A percentile compares a stretch with the other conserved stretches of the same genome.
phyloP scores from a whole-genome alignment of 805 yeast genomes.

The Cyberlindnera mycetangii region DNA sequence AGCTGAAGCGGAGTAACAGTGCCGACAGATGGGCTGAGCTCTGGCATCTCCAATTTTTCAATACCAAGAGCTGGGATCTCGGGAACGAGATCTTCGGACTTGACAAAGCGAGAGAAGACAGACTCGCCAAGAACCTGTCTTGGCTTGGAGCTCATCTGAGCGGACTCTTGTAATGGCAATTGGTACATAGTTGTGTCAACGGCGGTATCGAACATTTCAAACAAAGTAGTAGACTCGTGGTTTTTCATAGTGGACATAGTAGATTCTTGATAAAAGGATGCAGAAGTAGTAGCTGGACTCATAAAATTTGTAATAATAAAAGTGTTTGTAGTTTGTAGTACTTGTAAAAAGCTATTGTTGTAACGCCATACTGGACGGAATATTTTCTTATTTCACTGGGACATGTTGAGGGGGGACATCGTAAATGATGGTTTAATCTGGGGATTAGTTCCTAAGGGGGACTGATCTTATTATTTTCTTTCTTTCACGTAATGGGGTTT shows the following conservation, averaged over 20 bases:
- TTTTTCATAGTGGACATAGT: constrained; percentile 9
- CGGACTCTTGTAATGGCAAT: constrained; percentile 7
- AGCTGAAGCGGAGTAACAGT: constrained; percentile 50
- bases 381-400: constrained; percentile 20
- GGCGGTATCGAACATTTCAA: constrained; percentile 27
- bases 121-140: constrained; percentile 30
- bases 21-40: constrained; percentile 27
- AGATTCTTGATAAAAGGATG: constrained; percentile 7
- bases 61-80: constrained; percentile 24
- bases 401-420: constrained; percentile 23
- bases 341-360: no score
- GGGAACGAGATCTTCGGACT: constrained; percentile 16
- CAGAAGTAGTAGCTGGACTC: constrained; percentile 1
- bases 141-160: constrained; percentile 21
- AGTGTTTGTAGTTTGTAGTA: constrained; percentile 1
- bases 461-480: constrained; percentile 5
- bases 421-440: constrained; percentile 1
- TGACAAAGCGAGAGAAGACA: constrained; percentile 26
- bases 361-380: constrained; percentile 29
- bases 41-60: constrained; percentile 23
- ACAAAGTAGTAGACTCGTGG: constrained; percentile 19
- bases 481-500: no score
- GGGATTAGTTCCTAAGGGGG: constrained; percentile 13
- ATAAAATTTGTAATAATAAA: constrained; percentile 1
- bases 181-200: constrained; percentile 16